Evolutionary conservation across 371 early-diverging fungal genomes (phyloP).

Genomic region (Dichotomocladium elegans): DNA sequence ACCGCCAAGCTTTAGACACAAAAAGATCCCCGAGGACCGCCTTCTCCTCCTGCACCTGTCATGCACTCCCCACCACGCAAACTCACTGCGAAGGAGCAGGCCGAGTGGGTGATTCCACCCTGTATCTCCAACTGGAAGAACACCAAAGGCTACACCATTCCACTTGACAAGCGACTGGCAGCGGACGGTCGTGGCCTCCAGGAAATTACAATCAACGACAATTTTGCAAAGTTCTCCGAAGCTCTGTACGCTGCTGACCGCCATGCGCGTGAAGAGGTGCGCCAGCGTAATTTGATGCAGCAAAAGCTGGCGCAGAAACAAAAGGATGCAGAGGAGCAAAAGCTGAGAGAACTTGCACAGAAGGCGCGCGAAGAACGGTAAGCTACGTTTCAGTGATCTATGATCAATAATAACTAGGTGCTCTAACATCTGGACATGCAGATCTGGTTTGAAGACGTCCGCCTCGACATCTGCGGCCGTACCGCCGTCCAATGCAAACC

Average conservation of each 20-base stretch:
- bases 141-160: conserved; percentile 96
- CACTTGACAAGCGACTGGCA: conserved; percentile 96
- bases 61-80: conserved; percentile 97
- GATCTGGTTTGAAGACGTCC: conserved; percentile 40
- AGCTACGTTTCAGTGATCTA: background rate
- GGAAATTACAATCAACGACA: conserved; percentile 89
- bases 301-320: conserved; percentile 91
- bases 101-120: conserved; percentile 95
- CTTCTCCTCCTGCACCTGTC: conserved; percentile 94
- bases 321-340: conserved; percentile 91
- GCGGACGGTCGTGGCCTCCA: conserved; percentile 95
- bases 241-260: conserved; percentile 92
- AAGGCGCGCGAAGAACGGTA: conserved; percentile 86
- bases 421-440: background rate
- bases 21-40: conserved; percentile 88
- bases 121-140: conserved; percentile 99
- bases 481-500: conserved; percentile 17
- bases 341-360: conserved; percentile 85
- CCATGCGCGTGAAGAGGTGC: conserved; percentile 92
- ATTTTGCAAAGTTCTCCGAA: conserved; percentile 94
- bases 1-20: conserved; percentile 89
- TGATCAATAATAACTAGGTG: background rate
- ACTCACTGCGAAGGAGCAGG: conserved; percentile 91
- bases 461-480: conserved; percentile 2
- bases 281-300: conserved; percentile 85